Evolutionary conservation across 2,329 filamentous ascomycete genomes (phyloP).

Genomic region (Aspergillus amoenus): DNA sequence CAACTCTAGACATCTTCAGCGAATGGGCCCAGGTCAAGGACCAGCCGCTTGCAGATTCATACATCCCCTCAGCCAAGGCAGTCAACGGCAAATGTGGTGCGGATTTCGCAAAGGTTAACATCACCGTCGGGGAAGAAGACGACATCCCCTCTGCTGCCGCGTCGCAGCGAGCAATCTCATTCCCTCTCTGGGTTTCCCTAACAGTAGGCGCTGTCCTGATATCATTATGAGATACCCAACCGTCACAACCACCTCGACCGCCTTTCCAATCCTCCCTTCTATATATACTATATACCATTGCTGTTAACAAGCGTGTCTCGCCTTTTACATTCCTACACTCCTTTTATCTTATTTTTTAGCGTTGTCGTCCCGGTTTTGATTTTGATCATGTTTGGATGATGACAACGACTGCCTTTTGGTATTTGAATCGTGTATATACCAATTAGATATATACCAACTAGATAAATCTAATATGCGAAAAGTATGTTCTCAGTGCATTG

Average conservation of each 20-base stretch:
- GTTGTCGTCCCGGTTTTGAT: constrained; percentile 17
- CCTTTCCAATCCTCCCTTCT: neutral
- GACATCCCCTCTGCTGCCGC: constrained; percentile 7
- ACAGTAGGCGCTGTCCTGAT: constrained; percentile 7
- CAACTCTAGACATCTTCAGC: constrained; percentile 81
- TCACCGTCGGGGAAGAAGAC: constrained; percentile 30
- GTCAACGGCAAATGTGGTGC: constrained; percentile 66
- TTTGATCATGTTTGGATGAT: constrained; percentile 25
- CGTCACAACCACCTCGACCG: neutral
- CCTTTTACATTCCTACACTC: neutral
- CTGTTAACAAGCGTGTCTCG: neutral
- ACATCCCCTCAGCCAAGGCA: constrained; percentile 67
- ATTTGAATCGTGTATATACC: neutral
- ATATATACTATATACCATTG: neutral
- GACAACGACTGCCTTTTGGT: constrained; percentile 24
- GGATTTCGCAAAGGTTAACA: constrained; percentile 52
- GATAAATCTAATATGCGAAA: neutral
- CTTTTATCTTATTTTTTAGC: neutral
- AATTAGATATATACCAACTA: neutral
- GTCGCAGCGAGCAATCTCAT: neutral
- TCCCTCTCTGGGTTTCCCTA: constrained; percentile 3
- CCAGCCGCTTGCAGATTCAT: constrained; percentile 68
- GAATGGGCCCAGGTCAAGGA: constrained; percentile 64
- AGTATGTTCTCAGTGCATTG: no score
- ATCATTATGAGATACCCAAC: neutral